Evolutionary conservation across 2,329 filamentous ascomycete genomes (phyloP).

Genomic region (Exophiala oligosperma): DNA sequence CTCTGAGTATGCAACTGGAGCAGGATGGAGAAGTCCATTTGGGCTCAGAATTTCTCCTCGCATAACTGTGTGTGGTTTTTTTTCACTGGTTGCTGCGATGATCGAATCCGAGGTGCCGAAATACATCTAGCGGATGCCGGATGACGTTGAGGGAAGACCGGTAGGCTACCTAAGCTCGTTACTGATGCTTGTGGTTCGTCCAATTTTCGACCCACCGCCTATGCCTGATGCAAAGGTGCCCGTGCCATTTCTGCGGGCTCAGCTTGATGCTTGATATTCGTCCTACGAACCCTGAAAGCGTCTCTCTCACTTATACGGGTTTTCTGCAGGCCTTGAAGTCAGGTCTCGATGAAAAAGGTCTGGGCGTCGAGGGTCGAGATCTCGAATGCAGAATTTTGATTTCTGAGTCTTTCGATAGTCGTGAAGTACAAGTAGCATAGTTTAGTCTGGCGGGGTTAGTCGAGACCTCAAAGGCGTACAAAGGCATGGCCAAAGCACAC

Average conservation of each 20-base stretch:
- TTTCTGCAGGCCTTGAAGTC: no score
- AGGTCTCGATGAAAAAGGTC: background rate
- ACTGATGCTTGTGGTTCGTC: slow-evolving; percentile 12
- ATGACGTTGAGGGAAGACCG: slow-evolving; percentile 19
- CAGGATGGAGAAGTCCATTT: background rate
- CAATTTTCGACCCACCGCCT: slow-evolving; percentile 13
- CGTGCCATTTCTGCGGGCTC: slow-evolving; percentile 15
- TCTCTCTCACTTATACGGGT: background rate
- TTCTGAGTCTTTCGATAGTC: background rate
- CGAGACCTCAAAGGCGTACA: no score
- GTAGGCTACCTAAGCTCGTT: slow-evolving; percentile 3
- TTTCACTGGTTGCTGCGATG: slow-evolving; percentile 2
- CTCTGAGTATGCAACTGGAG: slow-evolving; percentile 1
- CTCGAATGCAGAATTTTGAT: background rate
- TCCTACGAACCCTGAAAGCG: background rate
- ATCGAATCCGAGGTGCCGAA: slow-evolving; percentile 16
- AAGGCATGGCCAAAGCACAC: slow-evolving; percentile 11
- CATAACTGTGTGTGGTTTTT: background rate
- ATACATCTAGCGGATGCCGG: slow-evolving; percentile 11
- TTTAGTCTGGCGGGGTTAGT: no score
- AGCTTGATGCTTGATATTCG: slow-evolving; percentile 4
- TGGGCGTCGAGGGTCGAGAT: background rate
- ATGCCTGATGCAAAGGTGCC: slow-evolving; percentile 11
- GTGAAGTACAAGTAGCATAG: background rate
- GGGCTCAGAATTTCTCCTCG: background rate